Base-by-base conservation (phyloP, 805 yeast species). In the Candida nonsorbophila region DNA sequence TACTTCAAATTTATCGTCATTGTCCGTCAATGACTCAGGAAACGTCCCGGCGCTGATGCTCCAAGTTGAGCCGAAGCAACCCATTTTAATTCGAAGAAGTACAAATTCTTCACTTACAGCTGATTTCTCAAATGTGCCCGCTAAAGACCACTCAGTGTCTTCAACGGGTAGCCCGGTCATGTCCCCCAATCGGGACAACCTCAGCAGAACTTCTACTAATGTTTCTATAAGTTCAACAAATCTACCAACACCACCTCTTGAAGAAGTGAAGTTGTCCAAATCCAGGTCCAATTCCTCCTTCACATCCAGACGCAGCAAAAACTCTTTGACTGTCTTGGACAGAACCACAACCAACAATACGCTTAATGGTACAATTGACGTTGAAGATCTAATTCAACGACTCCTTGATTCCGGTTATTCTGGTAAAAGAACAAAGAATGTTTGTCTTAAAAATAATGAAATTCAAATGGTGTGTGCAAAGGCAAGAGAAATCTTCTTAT, bases 381-480 rank as follows among this genome's bases (percentile, higher is more conserved):
- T 92, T 25, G 98, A 92, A 57, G 94, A 85, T 48, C 67, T 85
- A 27, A 92, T 92, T 37, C 97, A 88, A 61, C 67, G 94, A 44
- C 68, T 92, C 40, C 67, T 92, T 39, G 97, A 92, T 59, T 95
- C 96, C 1, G 99, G 97, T 7, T 92, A 92, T 58, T 75, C 88
- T 8, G 97, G 97, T 6, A 92, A 90, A 54, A 72, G 95, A 49
- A 86, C 96, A 7, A 87, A 85, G 58, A 74, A 77, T 37, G 80
- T 92, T 25, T 88, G 97, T 55, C 63, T 92, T 33, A 90, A 90
- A 48, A 84, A 81, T 54, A 67, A 80, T n/a, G 97, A 92, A 51
- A 88, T 92, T 39, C 83, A 87, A 15, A 69, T 77, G 41, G 79
- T 92, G 24, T 92, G 98, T 60, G 72, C 84, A 22, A 75, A 77